Evolutionary conservation across 306 rosid species (phyloP).

Genomic region (Arachis stenosperma): DNA sequence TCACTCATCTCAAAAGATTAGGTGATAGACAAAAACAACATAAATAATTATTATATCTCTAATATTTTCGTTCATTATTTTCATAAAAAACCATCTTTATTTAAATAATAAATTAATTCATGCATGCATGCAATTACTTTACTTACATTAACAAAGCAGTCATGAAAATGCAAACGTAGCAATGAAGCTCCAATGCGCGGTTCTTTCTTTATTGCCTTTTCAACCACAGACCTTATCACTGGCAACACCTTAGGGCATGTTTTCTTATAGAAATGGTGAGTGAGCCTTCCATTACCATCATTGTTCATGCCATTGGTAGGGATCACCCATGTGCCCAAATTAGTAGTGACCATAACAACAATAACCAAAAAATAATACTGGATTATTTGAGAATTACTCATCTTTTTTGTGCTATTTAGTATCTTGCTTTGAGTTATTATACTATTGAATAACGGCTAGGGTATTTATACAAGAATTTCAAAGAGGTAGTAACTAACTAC

Average conservation of each 20-base stretch:
- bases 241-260: slow-evolving; percentile 51
- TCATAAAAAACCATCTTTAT: no score
- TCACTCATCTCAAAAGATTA: no score
- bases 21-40: no score
- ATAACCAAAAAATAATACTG: slow-evolving; percentile 7
- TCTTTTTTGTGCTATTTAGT: not conserved
- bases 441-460: not conserved
- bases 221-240: slow-evolving; percentile 32
- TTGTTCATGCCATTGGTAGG: not conserved
- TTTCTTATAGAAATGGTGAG: slow-evolving; percentile 16
- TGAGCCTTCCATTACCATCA: slow-evolving; percentile 11
- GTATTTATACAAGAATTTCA: slow-evolving; percentile 7
- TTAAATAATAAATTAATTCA: no score
- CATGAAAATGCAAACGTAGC: slow-evolving; percentile 58
- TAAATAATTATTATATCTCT: no score
- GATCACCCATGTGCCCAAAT: slow-evolving; percentile 12
- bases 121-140: no score
- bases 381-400: slow-evolving; percentile 34
- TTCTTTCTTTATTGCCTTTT: slow-evolving; percentile 35
- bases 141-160: slow-evolving; percentile 62
- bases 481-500: slow-evolving; percentile 4
- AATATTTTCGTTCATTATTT: no score
- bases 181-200: slow-evolving; percentile 52
- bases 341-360: slow-evolving; percentile 1
- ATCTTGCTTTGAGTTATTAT: slow-evolving; percentile 1